These are phyloP conservation scores for Phialophora chinensis DNA, from an alignment of 2,329 filamentous ascomycete species.

Conservation along the genomic window DNA sequence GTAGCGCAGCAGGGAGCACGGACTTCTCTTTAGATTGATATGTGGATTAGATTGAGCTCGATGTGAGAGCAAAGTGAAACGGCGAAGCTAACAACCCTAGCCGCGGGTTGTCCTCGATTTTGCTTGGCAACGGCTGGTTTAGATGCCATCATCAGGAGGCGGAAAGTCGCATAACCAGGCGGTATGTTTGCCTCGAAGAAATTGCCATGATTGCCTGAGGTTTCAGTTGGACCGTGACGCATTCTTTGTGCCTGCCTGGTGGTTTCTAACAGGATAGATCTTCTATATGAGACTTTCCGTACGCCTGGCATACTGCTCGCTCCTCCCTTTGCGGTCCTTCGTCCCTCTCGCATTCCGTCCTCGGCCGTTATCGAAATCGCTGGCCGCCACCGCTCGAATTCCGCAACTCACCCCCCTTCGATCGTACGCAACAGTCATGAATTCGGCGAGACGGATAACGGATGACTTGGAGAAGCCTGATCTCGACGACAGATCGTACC, in stretches of 20 bases:
- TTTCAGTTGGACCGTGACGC: conserved; percentile 15
- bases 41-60: neutral
- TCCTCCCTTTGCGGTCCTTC: conserved; percentile 22
- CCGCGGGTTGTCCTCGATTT: conserved; percentile 5
- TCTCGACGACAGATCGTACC: conserved; percentile 84
- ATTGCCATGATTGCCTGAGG: conserved; percentile 21
- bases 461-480: conserved; percentile 81
- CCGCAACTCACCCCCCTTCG: conserved; percentile 15
- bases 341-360: conserved; percentile 19
- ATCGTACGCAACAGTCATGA: conserved; percentile 39
- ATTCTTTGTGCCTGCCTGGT: conserved; percentile 22
- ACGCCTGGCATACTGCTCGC: conserved; percentile 27
- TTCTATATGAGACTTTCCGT: conserved; percentile 33
- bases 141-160: conserved; percentile 4
- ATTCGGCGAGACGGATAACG: conserved; percentile 56
- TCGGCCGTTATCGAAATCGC: conserved; percentile 20
- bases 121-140: conserved; percentile 5
- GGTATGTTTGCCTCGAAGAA: conserved; percentile 1
- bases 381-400: conserved; percentile 18
- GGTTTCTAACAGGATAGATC: conserved; percentile 1
- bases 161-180: neutral
- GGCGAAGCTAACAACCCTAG: neutral
- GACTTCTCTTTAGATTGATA: neutral
- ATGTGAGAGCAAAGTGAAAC: neutral
- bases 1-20: neutral